Base-by-base conservation (phyloP, 768 basidiomycete species). In the Filobasidium wieringae region DNA sequence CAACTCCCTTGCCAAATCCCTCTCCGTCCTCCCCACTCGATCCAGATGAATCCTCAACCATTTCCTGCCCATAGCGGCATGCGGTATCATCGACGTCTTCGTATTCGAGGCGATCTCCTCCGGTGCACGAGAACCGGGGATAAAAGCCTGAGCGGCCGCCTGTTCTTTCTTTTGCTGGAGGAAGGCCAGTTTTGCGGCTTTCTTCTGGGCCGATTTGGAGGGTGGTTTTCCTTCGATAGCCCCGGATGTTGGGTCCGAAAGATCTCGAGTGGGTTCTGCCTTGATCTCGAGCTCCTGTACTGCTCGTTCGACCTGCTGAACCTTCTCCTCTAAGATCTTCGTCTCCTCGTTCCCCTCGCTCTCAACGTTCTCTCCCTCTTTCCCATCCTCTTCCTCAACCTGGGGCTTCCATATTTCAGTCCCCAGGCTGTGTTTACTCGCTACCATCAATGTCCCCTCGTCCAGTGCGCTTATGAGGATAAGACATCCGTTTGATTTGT, bases 401-500 rank as follows among this genome's bases (percentile, higher is more conserved):
- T 19, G 43, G 4, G 4, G 14, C 7, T 45, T 45, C 1, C 50
- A 32, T 17, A 57, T 31, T 5, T 33, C 22, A 6, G 56, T 57
- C 15, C 56, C 56, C 15, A 96, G 68, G 0, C 88, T 84, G 65
- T 97, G 95, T 70, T 99, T 97, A 1, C 91, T 95, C 0, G 90
- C 88, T 54, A 96, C 79, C 14, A 97, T 67, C 12, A 97, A 76
- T 64, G 86, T 82, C 7, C 77, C 75, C 0, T 84, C 79, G 0
- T 85, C 84, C 14, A 97, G 79, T 0, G 92, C 86, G 0, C 84
- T 85, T 66, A 97, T 84, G 75, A 97, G 89, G 66, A 99, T 92
- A 73, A 97, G 88, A 73, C 93, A 97, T 7, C 92, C 93, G 62
- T 96, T 97, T 0, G 88, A 89, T 71, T 96, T 99, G 51, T 91